Evolutionary conservation across 805 yeast species (phyloP), one percentile per base, ranked within the genome.

Genomic region (Kazachstania bromeliacearum): DNA sequence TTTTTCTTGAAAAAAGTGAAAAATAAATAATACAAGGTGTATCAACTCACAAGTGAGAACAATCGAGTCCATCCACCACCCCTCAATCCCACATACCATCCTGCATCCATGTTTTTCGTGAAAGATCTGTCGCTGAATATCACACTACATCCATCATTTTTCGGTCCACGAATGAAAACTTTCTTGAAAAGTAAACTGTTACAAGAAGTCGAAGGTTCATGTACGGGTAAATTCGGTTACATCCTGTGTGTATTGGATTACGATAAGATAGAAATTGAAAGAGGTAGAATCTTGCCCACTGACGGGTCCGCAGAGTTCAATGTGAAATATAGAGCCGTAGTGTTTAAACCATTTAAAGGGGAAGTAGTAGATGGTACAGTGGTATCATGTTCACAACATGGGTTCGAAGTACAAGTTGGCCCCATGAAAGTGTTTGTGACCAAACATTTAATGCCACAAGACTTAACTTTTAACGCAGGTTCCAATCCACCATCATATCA

Each of bases 401-500:
- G 98, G 7, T 85, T 92, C 47, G 92, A 92, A 59, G 97, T 95
- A 26, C 96, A 92, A 60, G 98, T 92, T 20, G 98, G 98, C 0
- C 98, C 98, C 12, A 67, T 92, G 57, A 78, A 88, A 17, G 96
- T 92, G 27, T 92, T 92, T 60, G 94, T 92, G 16, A 83, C 95
- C 17, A 87, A 94, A 25, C 96, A 89, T 63, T 71, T 88, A 59
- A 88, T 92, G 50, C 97, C 98, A 7, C 77, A 84, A 26, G 96
- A 89, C 56, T 82, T 92, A 87, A 71, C 77, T 40, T 92, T 80
- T 61, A 89, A 88, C 48, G 95, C 97, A 6, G 81, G 94, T 15
- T 88, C 95, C 23, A 88, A 89, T 50, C 98, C 98, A 7, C 98
- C 98, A n/a, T 95, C 96, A 5, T 92, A 85, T 59, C 94, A 84